phyloP scores from a whole-genome alignment of 148 eudicot genomes.

The Vaccinium myrtillus region DNA sequence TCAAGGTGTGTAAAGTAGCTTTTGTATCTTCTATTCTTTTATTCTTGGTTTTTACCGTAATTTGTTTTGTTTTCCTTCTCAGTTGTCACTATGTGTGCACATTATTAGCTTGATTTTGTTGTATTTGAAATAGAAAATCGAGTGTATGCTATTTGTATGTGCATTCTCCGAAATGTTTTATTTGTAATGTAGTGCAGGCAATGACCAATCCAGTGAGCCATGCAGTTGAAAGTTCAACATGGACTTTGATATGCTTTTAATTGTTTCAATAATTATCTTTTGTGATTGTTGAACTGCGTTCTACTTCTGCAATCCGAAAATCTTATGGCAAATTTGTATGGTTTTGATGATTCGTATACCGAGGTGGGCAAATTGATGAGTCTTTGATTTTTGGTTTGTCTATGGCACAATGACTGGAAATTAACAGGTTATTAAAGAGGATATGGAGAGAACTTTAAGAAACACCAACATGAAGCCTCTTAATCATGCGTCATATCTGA shows the following conservation, averaged over 20 bases:
- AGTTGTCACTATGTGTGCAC: background rate
- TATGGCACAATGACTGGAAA: constrained; percentile 4
- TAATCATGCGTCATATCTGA: constrained; percentile 77
- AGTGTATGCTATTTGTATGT: background rate
- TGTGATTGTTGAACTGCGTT: constrained; percentile 8
- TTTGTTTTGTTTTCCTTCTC: background rate
- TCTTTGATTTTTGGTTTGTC: background rate
- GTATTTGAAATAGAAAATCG: background rate
- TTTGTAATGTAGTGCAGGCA: background rate
- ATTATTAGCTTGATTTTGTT: background rate
- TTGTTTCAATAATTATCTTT: background rate
- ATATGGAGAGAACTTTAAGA: constrained; percentile 74
- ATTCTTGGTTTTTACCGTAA: background rate
- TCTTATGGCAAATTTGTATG: background rate
- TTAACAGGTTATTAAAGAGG: constrained; percentile 84
- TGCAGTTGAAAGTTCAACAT: constrained; percentile 2
- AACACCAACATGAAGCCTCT: constrained; percentile 95
- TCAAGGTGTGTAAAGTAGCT: constrained; percentile 51
- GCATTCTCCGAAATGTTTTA: background rate
- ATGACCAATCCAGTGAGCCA: background rate
- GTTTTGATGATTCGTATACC: background rate
- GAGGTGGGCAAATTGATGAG: background rate
- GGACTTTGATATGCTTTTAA: constrained; percentile 12
- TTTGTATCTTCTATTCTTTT: background rate
- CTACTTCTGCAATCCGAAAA: background rate